Evolutionary conservation across 148 eudicot genomes (phyloP).

Genomic region (Camellia japonica): DNA sequence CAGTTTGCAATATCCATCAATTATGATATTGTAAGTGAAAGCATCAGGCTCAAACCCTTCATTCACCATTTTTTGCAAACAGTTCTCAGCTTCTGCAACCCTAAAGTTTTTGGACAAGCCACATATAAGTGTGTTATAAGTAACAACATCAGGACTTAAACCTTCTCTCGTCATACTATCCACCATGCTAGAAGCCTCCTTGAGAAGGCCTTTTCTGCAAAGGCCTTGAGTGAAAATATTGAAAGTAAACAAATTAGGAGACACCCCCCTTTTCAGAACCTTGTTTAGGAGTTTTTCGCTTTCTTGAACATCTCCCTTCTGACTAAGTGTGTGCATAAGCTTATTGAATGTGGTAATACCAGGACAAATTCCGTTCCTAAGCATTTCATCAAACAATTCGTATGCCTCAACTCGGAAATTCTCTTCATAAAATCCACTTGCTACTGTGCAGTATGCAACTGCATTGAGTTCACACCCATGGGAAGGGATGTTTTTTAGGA

Average conservation of each 20-base stretch:
- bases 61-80: slow-evolving; percentile 76
- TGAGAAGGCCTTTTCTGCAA: slow-evolving; percentile 52
- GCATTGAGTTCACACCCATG: slow-evolving; percentile 75
- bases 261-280: slow-evolving; percentile 80
- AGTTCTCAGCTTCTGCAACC: slow-evolving; percentile 69
- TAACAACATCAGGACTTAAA: slow-evolving; percentile 72
- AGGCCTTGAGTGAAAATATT: slow-evolving; percentile 86
- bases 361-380: slow-evolving; percentile 58
- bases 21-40: slow-evolving; percentile 73
- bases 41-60: slow-evolving; percentile 79
- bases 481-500: slow-evolving; percentile 68
- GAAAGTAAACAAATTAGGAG: slow-evolving; percentile 80
- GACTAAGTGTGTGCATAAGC: slow-evolving; percentile 62
- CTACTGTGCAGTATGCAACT: slow-evolving; percentile 81
- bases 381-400: slow-evolving; percentile 85
- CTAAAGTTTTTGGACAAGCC: slow-evolving; percentile 70
- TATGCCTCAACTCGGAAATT: slow-evolving; percentile 50
- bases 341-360: slow-evolving; percentile 76
- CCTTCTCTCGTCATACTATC: slow-evolving; percentile 45
- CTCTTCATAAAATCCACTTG: slow-evolving; percentile 71
- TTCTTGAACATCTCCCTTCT: slow-evolving; percentile 60
- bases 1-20: slow-evolving; percentile 79
- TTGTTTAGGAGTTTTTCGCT: slow-evolving; percentile 68
- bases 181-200: slow-evolving; percentile 63
- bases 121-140: slow-evolving; percentile 78